Conservation (phyloP, 208 protist species). For the Trichomonas vaginalis region DNA sequence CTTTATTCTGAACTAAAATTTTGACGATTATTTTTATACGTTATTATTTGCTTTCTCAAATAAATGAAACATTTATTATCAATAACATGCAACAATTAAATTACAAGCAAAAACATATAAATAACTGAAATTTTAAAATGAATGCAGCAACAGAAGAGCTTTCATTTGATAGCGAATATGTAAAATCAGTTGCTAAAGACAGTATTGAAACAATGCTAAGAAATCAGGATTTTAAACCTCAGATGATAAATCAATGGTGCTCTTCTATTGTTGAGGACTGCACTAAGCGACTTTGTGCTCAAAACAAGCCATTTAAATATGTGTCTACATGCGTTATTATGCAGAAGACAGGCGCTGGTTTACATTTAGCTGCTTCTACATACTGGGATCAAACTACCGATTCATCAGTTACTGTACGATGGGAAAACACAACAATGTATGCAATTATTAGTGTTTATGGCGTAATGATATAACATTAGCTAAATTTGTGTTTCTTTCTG, state of each 20-base stretch:
- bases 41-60: too few relatives aligned
- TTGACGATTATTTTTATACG: too few relatives aligned
- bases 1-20: too few relatives aligned
- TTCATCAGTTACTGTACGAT: neutral
- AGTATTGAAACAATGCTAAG: constrained; percentile 13
- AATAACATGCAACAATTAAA: too few relatives aligned
- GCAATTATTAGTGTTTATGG: neutral
- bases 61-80: too few relatives aligned
- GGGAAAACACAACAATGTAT: constrained; percentile 13
- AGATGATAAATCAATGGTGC: constrained; percentile 19
- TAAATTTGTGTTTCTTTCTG: too few relatives aligned
- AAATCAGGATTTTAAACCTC: neutral
- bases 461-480: constrained; percentile 17
- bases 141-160: neutral
- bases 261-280: neutral
- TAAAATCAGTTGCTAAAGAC: constrained; percentile 8
- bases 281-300: neutral
- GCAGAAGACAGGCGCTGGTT: constrained; percentile 63
- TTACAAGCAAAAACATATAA: too few relatives aligned
- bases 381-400: constrained; percentile 72
- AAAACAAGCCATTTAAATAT: constrained; percentile 71
- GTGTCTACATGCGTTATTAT: constrained; percentile 62
- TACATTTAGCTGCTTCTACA: constrained; percentile 61
- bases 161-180: neutral
- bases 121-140: too few relatives aligned